Conservation (phyloP, 2,329 filamentous ascomycete genomes). For the Nigrospora oryzae region DNA sequence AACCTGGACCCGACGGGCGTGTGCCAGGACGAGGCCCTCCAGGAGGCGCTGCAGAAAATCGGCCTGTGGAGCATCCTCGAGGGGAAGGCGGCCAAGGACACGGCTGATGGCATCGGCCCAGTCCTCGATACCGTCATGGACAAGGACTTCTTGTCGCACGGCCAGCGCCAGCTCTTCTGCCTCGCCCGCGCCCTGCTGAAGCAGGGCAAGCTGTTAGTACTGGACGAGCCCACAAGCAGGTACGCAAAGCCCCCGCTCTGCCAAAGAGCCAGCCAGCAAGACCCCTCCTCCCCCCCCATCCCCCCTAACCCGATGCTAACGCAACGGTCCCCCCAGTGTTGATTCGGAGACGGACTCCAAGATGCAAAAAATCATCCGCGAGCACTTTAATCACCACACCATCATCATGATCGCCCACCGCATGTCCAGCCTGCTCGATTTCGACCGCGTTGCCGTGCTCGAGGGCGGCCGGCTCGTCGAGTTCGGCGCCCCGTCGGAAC, state of each 20-base stretch:
- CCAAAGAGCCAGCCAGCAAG: neutral
- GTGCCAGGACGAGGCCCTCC: slow-evolving; percentile 1
- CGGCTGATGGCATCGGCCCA: slow-evolving; percentile 16
- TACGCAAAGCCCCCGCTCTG: neutral
- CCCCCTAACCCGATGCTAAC: too few relatives aligned
- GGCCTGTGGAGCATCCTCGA: slow-evolving; percentile 6
- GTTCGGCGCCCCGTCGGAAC: slow-evolving; percentile 13
- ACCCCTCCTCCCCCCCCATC: too few relatives aligned
- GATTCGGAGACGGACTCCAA: slow-evolving; percentile 4
- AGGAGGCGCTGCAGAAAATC: slow-evolving; percentile 3
- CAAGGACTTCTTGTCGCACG: slow-evolving; percentile 37
- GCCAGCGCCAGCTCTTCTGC: slow-evolving; percentile 57
- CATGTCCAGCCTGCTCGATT: slow-evolving; percentile 22
- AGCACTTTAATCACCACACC: slow-evolving; percentile 16
- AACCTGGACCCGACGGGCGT: slow-evolving; percentile 5
- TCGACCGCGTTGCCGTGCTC: slow-evolving; percentile 23
- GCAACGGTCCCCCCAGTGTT: neutral
- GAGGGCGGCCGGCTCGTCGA: slow-evolving; percentile 19
- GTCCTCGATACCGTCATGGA: slow-evolving; percentile 3
- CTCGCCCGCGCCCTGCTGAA: slow-evolving; percentile 54
- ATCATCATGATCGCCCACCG: slow-evolving; percentile 26
- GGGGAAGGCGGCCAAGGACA: slow-evolving; percentile 34
- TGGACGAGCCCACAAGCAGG: slow-evolving; percentile 41
- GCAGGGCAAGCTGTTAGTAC: slow-evolving; percentile 51
- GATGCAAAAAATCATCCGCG: slow-evolving; percentile 4